Conservation (phyloP, 2,329 filamentous ascomycete species). For the Diaporthe sp. region DNA sequence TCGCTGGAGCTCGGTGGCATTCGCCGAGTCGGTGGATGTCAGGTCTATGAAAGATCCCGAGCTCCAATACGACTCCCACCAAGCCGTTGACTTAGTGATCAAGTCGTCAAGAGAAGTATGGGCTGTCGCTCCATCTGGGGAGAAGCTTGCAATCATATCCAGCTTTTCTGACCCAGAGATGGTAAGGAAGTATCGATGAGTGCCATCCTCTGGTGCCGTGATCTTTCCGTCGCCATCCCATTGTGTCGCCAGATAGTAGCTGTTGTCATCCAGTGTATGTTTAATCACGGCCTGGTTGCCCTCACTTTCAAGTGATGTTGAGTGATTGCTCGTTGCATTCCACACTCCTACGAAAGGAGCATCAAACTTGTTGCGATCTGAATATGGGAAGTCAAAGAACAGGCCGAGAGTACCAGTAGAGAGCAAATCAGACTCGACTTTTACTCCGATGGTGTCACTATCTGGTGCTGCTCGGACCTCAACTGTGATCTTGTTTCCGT, state of each 20-base stretch:
- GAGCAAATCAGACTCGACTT: constrained; percentile 54
- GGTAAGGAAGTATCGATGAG: constrained; percentile 56
- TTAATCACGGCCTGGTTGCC: constrained; percentile 49
- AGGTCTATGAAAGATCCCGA: constrained; percentile 63
- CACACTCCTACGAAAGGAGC: constrained; percentile 64
- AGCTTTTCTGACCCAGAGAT: constrained; percentile 40
- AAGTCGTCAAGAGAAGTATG: constrained; percentile 43
- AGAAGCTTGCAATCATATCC: constrained; percentile 47
- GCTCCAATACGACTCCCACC: constrained; percentile 63
- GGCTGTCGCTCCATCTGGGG: constrained; percentile 38
- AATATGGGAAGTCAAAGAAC: constrained; percentile 64
- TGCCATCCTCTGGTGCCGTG: constrained; percentile 44
- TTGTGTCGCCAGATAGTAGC: constrained; percentile 51
- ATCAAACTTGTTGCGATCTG: constrained; percentile 62
- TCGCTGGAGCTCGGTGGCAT: constrained; percentile 61
- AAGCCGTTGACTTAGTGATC: constrained; percentile 46
- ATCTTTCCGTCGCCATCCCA: constrained; percentile 51
- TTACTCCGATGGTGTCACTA: constrained; percentile 57
- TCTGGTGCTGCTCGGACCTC: constrained; percentile 50
- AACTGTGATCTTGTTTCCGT: constrained; percentile 51
- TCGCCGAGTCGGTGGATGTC: constrained; percentile 48
- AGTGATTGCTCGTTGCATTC: constrained; percentile 57
- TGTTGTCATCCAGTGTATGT: constrained; percentile 55
- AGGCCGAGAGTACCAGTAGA: constrained; percentile 51
- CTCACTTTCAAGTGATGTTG: constrained; percentile 47